Percentiles rank a stretch among this genome's conserved stretches.
Conservation (phyloP, 345 rosid genomes). For the Clarkia xantiana region DNA sequence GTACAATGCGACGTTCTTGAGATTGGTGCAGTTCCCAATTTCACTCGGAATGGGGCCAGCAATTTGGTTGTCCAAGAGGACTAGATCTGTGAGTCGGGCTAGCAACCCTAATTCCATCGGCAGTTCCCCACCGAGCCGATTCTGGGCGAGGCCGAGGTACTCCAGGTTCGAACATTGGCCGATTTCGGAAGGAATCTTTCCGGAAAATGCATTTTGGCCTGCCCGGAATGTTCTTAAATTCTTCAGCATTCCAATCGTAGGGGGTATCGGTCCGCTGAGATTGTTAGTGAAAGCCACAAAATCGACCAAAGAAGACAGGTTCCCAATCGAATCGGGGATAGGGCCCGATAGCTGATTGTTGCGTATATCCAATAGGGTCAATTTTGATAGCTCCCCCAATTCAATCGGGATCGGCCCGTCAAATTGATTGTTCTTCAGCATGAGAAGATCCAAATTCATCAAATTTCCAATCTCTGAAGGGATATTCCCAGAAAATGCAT, state of each 20-base stretch:
- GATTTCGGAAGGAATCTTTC: slow-evolving; percentile 59
- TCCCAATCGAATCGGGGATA: slow-evolving; percentile 56
- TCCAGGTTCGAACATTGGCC: slow-evolving; percentile 49
- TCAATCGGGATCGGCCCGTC: slow-evolving; percentile 51
- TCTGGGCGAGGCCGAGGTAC: slow-evolving; percentile 82
- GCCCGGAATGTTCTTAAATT: slow-evolving; percentile 45
- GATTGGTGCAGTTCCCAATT: slow-evolving; percentile 53
- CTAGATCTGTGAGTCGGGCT: slow-evolving; percentile 37
- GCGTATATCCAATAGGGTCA: slow-evolving; percentile 46
- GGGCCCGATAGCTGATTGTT: slow-evolving; percentile 71
- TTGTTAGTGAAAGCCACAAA: slow-evolving; percentile 70
- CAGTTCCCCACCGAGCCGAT: slow-evolving; percentile 46
- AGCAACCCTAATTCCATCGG: slow-evolving; percentile 78
- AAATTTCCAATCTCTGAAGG: slow-evolving; percentile 71
- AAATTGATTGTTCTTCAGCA: slow-evolving; percentile 54
- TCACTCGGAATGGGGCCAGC: slow-evolving; percentile 60
- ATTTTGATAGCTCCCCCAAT: slow-evolving; percentile 23
- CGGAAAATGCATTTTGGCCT: slow-evolving; percentile 71
- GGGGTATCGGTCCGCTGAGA: slow-evolving; percentile 67
- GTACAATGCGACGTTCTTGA: slow-evolving; percentile 59
- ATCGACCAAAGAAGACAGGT: slow-evolving; percentile 44
- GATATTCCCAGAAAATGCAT: slow-evolving; percentile 34
- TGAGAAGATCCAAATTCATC: slow-evolving; percentile 30
- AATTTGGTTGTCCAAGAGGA: slow-evolving; percentile 60
- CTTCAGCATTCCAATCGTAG: slow-evolving; percentile 58